phyloP scores from a whole-genome alignment of 495 filamentous ascomycete genomes.

The Sphaerosporella brunnea region DNA sequence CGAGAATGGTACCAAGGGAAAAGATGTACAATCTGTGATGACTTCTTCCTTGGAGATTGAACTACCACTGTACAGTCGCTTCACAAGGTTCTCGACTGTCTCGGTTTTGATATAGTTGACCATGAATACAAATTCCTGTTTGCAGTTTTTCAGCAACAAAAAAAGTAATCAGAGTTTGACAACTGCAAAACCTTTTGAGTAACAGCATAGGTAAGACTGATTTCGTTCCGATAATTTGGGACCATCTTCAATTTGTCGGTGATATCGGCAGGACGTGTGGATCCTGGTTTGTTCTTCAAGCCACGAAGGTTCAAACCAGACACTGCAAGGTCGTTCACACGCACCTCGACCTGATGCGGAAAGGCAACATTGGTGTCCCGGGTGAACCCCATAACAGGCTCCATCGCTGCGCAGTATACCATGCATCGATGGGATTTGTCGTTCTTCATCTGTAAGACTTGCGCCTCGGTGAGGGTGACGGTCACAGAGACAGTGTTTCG shows the following conservation, averaged over 20 bases:
- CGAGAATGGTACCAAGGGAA: no score
- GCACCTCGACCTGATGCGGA: slow-evolving; percentile 78
- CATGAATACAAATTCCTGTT: slow-evolving; percentile 57
- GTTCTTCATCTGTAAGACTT: slow-evolving; percentile 30
- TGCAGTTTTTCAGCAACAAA: no score
- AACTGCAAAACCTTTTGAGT: slow-evolving; percentile 73
- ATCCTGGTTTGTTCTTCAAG: slow-evolving; percentile 85
- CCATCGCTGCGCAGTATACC: slow-evolving; percentile 56
- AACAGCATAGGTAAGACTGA: slow-evolving; percentile 80
- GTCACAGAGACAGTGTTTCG: slow-evolving; percentile 36
- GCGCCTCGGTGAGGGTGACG: slow-evolving; percentile 34
- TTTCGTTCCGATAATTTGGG: slow-evolving; percentile 49
- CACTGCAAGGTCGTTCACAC: slow-evolving; percentile 62
- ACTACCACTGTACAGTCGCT: slow-evolving; percentile 43
- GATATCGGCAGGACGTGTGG: slow-evolving; percentile 80
- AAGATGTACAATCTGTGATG: slow-evolving; percentile 57
- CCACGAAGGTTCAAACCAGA: slow-evolving; percentile 71
- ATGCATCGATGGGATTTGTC: slow-evolving; percentile 39
- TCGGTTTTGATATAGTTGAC: slow-evolving; percentile 56
- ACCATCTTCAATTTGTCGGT: slow-evolving; percentile 52
- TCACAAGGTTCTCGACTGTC: slow-evolving; percentile 54
- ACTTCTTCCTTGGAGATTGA: slow-evolving; percentile 68
- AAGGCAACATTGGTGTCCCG: slow-evolving; percentile 58
- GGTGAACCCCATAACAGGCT: slow-evolving; percentile 37
- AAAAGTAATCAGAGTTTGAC: no score